Evolutionary conservation across 257 asterid species (phyloP).

Genomic region (Solanum bulbocastanum): DNA sequence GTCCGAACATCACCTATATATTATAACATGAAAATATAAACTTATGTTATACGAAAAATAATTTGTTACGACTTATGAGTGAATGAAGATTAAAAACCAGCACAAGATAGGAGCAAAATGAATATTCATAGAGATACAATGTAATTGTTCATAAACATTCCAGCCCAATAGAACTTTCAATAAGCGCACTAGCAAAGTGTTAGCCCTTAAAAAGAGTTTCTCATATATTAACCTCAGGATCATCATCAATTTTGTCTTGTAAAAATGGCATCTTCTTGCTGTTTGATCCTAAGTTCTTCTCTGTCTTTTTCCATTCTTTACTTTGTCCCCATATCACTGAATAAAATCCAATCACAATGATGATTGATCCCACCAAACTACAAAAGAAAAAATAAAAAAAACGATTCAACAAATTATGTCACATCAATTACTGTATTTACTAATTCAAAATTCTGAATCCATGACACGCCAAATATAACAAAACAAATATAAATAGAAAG

Average conservation of each 20-base stretch:
- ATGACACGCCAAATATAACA: too few species aligned
- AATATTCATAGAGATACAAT: background rate
- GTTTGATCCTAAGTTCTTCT: slow-evolving; percentile 12
- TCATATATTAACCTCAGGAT: background rate
- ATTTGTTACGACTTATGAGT: too few species aligned
- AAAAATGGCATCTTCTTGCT: slow-evolving; percentile 29
- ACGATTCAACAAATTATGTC: background rate
- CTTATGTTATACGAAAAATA: too few species aligned
- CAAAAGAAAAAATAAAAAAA: background rate
- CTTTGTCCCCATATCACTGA: slow-evolving; percentile 56
- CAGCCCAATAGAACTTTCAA: background rate
- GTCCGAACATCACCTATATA: background rate
- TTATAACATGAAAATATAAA: too few species aligned
- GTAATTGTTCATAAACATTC: background rate
- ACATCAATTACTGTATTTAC: background rate
- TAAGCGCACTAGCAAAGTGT: background rate
- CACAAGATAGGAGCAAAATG: background rate
- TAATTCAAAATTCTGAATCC: background rate
- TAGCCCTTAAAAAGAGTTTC: background rate
- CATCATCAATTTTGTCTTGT: slow-evolving; percentile 10
- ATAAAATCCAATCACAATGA: slow-evolving; percentile 46
- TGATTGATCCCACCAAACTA: slow-evolving; percentile 50
- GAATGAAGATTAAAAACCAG: too few species aligned
- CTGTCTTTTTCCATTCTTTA: slow-evolving; percentile 26
- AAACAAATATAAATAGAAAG: background rate